A percentile compares a stretch with the other conserved stretches of the same genome.
These are phyloP conservation scores for Mycena kentingensis DNA, from an alignment of 768 basidiomycete genomes.

Conservation along the genomic window DNA sequence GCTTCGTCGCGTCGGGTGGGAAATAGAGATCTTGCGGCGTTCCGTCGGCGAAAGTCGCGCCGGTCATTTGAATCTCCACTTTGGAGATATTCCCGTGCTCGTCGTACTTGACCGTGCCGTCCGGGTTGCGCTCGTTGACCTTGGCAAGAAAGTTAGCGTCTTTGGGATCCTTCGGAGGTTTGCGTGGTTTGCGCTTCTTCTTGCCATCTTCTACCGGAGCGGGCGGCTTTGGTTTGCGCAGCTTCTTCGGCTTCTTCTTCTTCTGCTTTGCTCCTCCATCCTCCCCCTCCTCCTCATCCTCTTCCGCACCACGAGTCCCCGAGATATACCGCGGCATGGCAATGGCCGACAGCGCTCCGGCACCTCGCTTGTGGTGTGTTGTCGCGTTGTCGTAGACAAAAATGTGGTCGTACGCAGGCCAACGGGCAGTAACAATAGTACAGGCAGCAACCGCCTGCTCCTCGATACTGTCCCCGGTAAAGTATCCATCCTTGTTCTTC, in stretches of 20 bases:
- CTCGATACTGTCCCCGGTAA: conserved; percentile 19
- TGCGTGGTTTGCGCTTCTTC: too few species aligned
- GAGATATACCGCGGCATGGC: conserved; percentile 23
- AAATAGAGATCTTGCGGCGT: conserved; percentile 21
- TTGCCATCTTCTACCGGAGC: background rate
- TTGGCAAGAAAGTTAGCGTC: conserved; percentile 7
- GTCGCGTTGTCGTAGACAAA: conserved; percentile 10
- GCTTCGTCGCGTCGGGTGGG: conserved; percentile 2
- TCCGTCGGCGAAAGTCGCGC: conserved; percentile 13
- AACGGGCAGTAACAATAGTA: conserved; percentile 26
- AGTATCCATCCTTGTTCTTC: conserved; percentile 28
- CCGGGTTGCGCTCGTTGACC: conserved; percentile 6
- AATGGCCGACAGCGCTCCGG: conserved; percentile 23
- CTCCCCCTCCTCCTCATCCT: too few species aligned
- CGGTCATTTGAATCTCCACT: conserved; percentile 17
- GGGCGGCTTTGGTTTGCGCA: background rate
- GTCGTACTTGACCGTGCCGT: background rate
- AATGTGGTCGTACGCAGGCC: conserved; percentile 24
- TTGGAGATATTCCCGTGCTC: background rate
- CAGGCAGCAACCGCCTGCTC: conserved; percentile 22
- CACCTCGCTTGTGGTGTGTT: too few species aligned
- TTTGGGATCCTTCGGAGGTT: background rate
- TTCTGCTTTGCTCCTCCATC: too few species aligned
- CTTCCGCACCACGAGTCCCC: too few species aligned
- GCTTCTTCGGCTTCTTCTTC: background rate